Evolutionary conservation across 108 stramenopile species (phyloP).

Genomic region (Seminavis robusta): DNA sequence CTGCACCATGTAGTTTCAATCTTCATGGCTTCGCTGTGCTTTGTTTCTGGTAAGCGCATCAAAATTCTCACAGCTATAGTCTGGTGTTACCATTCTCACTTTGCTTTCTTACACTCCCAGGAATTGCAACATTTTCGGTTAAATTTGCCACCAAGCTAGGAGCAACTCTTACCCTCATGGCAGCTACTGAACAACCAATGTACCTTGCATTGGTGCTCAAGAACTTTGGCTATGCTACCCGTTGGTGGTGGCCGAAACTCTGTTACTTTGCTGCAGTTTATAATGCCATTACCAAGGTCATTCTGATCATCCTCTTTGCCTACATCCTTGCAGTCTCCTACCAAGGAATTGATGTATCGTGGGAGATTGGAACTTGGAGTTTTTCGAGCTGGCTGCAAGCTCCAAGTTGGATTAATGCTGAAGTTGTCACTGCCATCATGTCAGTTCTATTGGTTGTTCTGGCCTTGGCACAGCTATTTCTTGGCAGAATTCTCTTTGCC

Average conservation of each 20-base stretch:
- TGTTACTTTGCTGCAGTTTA: not conserved
- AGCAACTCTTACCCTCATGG: not conserved
- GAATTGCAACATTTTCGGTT: not conserved
- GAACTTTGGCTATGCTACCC: not conserved
- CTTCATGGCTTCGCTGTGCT: too few species aligned
- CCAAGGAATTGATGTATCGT: not conserved
- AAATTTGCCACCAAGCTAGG: not conserved
- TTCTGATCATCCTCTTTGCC: not conserved
- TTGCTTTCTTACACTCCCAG: too few species aligned
- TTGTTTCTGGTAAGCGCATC: too few species aligned
- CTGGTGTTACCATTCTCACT: too few species aligned
- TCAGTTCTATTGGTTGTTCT: not conserved
- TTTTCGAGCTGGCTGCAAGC: not conserved
- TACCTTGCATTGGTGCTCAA: not conserved
- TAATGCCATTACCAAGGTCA: not conserved
- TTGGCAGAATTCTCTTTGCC: not conserved
- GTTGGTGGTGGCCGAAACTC: not conserved
- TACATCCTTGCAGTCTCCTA: not conserved
- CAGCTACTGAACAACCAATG: not conserved
- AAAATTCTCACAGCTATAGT: too few species aligned
- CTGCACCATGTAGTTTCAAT: too few species aligned
- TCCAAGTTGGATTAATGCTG: too few species aligned
- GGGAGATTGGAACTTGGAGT: not conserved
- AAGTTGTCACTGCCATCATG: not conserved
- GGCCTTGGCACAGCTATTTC: not conserved